phyloP scores from a whole-genome alignment of 1,139 yeast genomes.

The Magnusiomyces suaveolens region DNA sequence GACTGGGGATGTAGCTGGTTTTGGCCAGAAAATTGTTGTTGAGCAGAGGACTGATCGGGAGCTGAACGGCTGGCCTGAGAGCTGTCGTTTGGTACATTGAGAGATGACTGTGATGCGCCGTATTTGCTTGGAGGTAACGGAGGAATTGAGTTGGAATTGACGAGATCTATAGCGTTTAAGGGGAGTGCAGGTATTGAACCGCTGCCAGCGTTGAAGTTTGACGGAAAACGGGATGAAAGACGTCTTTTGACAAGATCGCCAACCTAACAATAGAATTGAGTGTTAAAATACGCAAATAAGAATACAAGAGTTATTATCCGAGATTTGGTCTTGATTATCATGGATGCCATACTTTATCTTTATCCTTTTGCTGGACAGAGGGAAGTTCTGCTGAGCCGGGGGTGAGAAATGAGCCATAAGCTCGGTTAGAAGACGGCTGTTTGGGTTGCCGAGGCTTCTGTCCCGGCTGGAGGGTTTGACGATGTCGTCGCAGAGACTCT shows the following conservation, averaged over 20 bases:
- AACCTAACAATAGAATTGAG: constrained; percentile 6
- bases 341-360: constrained; percentile 12
- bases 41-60: background rate
- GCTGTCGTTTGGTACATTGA: too few species aligned
- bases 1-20: background rate
- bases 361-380: constrained; percentile 15
- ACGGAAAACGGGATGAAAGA: constrained; percentile 14
- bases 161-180: background rate
- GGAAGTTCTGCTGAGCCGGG: constrained; percentile 17
- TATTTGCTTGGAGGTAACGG: constrained; percentile 2
- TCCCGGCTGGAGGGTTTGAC: constrained; percentile 25
- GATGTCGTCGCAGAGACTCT: constrained; percentile 28
- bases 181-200: constrained; percentile 6
- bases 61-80: background rate
- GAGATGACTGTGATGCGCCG: background rate
- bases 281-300: too few species aligned
- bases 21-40: background rate
- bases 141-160: background rate
- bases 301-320: too few species aligned
- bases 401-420: constrained; percentile 18
- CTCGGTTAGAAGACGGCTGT: constrained; percentile 14
- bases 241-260: constrained; percentile 15
- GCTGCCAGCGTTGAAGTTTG: background rate
- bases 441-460: constrained; percentile 9
- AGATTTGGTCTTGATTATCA: constrained; percentile 12